phyloP scores from a whole-genome alignment of 2,329 filamentous ascomycete species.

The Ophiostoma novo-ulmi region DNA sequence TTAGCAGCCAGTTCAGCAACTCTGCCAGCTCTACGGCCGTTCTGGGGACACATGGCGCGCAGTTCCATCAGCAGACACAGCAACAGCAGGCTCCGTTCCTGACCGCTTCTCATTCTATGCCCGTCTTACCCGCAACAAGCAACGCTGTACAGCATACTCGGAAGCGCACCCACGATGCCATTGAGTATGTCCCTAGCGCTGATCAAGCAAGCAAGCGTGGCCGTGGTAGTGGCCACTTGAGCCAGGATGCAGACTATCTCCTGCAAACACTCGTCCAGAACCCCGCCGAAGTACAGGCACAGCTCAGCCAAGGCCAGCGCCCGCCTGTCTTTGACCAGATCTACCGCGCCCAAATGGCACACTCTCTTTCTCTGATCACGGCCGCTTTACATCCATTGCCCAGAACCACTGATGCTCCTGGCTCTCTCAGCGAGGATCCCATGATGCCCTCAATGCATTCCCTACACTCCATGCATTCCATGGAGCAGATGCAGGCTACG shows the following conservation, averaged over 20 bases:
- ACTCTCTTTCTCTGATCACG: neutral
- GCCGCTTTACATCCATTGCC: neutral
- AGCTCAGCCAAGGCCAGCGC: slow-evolving; percentile 18
- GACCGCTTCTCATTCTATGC: neutral
- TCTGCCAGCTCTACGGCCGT: neutral
- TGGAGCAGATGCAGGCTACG: slow-evolving; percentile 5
- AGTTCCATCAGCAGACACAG: neutral
- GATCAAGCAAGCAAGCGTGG: neutral
- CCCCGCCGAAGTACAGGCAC: neutral
- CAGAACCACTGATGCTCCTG: neutral
- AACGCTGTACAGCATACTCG: neutral
- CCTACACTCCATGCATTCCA: slow-evolving; percentile 10
- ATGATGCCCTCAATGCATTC: slow-evolving; percentile 13
- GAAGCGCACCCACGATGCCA: neutral
- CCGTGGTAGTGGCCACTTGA: neutral
- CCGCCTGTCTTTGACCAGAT: slow-evolving; percentile 13
- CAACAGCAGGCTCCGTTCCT: neutral
- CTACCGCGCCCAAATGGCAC: slow-evolving; percentile 18
- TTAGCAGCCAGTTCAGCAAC: neutral
- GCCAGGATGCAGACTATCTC: neutral
- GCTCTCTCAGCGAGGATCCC: neutral
- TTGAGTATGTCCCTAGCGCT: neutral
- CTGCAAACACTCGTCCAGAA: neutral
- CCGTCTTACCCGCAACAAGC: neutral
- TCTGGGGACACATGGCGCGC: neutral